Base-by-base conservation (phyloP, 2,329 filamentous ascomycete genomes). In the Paraphaeosphaeria minitans region DNA sequence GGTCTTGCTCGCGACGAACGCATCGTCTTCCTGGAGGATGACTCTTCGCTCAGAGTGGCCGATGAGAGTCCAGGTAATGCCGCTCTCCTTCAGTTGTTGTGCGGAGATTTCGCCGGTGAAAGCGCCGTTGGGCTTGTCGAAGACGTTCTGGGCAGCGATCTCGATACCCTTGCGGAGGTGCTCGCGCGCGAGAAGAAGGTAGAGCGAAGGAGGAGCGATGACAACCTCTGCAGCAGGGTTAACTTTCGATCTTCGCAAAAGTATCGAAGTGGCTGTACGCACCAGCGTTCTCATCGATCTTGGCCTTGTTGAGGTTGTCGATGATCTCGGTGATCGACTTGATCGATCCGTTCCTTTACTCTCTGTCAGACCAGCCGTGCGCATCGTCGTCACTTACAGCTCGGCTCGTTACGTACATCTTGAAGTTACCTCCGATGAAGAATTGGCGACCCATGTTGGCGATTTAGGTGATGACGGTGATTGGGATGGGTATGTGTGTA, bases 391-490 rank as follows among this genome's bases (percentile, higher is more conserved):
- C 43, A 66, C 69, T 71, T 63, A 71, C 63, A 58, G 66, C 65
- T 62, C 63, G 64, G 42, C 58, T 66, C 22, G 57, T 60, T 41
- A 68, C 72, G 22, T 83, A 96, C 93, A 98, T 98, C 87, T 99
- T 98, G 85, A 98, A 98, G 89, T 99, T 99, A 78, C 93, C 93
- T 81, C 93, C 93, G 80, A 97, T 91, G 80, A 97, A 96, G 86
- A 96, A 97, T 85, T 93, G 90, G 85, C 93, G 93, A 86, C 89
- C 86, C 93, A 96, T 97, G 75, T 76, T 92, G 86, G 82, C 77
- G 63, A 65, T 57, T 29, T 54, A n/a, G 57, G 56, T 48, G 33
- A 51, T 31, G 16, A n/a, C 29, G 39, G 29, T 19, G 37, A 16
- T 16, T 57, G 29, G 27, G 60, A 56, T 58, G 29, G 35, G 21